Conservation (phyloP, 768 basidiomycete species). For the Trichaptum fuscoviolaceum region DNA sequence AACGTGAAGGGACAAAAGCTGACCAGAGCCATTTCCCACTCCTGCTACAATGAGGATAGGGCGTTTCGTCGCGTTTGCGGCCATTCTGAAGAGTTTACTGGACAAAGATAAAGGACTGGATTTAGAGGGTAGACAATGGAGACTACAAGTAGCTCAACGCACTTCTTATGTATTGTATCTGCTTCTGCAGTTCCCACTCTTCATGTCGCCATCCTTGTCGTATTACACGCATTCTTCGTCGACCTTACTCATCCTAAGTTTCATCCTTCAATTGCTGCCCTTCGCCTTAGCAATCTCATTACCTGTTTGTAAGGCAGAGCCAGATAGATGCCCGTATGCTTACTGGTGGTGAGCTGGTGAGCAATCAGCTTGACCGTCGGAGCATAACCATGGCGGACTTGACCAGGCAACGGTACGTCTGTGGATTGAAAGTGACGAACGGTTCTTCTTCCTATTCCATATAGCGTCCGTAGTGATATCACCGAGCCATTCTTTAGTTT, state of each 20-base stretch:
- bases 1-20: background rate
- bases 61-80: conserved; percentile 11
- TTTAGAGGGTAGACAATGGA: background rate
- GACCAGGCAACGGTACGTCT: too few species aligned
- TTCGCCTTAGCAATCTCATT: background rate
- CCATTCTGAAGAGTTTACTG: background rate
- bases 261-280: background rate
- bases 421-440: too few species aligned
- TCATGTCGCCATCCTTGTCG: background rate
- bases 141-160: too few species aligned
- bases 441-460: too few species aligned
- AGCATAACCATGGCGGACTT: too few species aligned
- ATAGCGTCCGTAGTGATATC: too few species aligned
- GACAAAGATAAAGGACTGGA: background rate
- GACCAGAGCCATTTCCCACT: conserved; percentile 34
- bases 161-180: background rate
- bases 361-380: too few species aligned
- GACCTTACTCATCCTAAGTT: background rate
- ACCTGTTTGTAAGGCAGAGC: background rate
- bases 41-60: conserved; percentile 38
- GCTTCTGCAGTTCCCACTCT: background rate
- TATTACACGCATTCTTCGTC: background rate
- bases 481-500: too few species aligned
- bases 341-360: too few species aligned
- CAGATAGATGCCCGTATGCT: too few species aligned